Conservation (phyloP, 768 basidiomycete species). For the Pisolithus orientalis region DNA sequence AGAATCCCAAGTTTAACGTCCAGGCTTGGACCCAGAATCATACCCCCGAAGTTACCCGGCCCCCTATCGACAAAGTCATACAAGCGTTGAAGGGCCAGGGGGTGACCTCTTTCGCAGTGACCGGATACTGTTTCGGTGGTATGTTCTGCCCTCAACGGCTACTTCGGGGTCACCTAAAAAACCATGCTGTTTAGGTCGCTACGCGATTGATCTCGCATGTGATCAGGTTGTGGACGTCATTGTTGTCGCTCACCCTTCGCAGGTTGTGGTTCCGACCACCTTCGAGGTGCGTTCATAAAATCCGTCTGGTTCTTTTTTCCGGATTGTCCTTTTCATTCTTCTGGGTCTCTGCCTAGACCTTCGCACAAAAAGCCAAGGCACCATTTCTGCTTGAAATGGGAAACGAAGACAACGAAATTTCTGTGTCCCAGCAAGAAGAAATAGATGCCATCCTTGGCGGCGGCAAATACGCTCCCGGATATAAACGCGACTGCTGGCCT, state of each 20-base stretch:
- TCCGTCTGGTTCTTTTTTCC: not conserved
- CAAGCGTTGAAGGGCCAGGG: conserved; percentile 32
- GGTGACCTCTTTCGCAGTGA: conserved; percentile 33
- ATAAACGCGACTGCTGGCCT: conserved; percentile 15
- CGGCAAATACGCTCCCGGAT: conserved; percentile 29
- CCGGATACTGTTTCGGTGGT: conserved; percentile 40
- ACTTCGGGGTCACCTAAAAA: not conserved
- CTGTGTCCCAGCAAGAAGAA: conserved; percentile 22
- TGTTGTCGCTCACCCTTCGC: conserved; percentile 42
- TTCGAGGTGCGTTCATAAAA: conserved; percentile 24
- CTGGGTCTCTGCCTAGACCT: conserved; percentile 17
- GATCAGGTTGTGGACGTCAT: conserved; percentile 34
- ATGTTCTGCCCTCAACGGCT: not conserved
- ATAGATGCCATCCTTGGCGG: conserved; percentile 34
- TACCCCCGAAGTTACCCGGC: conserved; percentile 25
- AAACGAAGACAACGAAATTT: conserved; percentile 29
- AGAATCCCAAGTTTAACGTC: conserved; percentile 14
- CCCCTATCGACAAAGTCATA: conserved; percentile 32
- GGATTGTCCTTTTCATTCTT: not conserved
- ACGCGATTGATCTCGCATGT: conserved; percentile 40
- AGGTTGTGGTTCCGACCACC: conserved; percentile 32
- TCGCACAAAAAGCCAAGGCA: conserved; percentile 25
- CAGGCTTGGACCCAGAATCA: conserved; percentile 31
- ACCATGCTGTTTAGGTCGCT: conserved; percentile 24
- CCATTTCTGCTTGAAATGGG: conserved; percentile 41